A percentile compares a stretch with the other conserved stretches of the same genome.
Evolutionary conservation across 495 filamentous ascomycete species (phyloP).

Genomic region (Astrothelium subdiscretum): DNA sequence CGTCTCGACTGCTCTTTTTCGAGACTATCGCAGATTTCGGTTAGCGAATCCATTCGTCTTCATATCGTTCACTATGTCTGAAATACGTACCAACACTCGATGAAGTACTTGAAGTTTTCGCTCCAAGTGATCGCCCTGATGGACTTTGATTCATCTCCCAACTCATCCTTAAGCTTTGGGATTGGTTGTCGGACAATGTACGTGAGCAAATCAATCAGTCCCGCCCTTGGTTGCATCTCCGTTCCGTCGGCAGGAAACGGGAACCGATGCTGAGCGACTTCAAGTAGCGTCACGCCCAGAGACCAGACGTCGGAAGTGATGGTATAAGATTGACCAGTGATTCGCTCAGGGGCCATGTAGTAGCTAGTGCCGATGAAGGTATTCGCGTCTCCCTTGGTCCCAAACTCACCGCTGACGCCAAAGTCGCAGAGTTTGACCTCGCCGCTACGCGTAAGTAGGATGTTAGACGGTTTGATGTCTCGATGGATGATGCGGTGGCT

Average conservation of each 20-base stretch:
- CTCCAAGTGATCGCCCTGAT: slow-evolving; percentile 62
- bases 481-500: slow-evolving; percentile 94
- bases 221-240: slow-evolving; percentile 76
- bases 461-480: slow-evolving; percentile 98
- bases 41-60: slow-evolving; percentile 12
- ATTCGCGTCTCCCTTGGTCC: slow-evolving; percentile 95
- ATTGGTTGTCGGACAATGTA: slow-evolving; percentile 96
- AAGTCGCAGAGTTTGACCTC: slow-evolving; percentile 98
- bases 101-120: slow-evolving; percentile 96
- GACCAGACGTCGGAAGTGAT: slow-evolving; percentile 99
- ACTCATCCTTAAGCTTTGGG: slow-evolving; percentile 92
- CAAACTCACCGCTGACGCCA: slow-evolving; percentile 93
- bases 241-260: slow-evolving; percentile 95
- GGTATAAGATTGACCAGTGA: slow-evolving; percentile 93
- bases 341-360: slow-evolving; percentile 98
- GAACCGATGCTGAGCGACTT: slow-evolving; percentile 96
- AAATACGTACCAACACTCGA: slow-evolving; percentile 88
- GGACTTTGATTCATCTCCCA: slow-evolving; percentile 43
- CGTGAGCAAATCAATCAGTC: slow-evolving; percentile 86
- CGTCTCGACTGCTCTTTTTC: slow-evolving; percentile 84
- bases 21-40: slow-evolving; percentile 43
- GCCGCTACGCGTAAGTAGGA: slow-evolving; percentile 81
- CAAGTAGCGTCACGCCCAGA: slow-evolving; percentile 85
- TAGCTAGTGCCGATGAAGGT: slow-evolving; percentile 98
- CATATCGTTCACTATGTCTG: background rate